These are phyloP conservation scores for Diaporthe capsici DNA, from an alignment of 2,329 filamentous ascomycete genomes.

Conservation along the genomic window DNA sequence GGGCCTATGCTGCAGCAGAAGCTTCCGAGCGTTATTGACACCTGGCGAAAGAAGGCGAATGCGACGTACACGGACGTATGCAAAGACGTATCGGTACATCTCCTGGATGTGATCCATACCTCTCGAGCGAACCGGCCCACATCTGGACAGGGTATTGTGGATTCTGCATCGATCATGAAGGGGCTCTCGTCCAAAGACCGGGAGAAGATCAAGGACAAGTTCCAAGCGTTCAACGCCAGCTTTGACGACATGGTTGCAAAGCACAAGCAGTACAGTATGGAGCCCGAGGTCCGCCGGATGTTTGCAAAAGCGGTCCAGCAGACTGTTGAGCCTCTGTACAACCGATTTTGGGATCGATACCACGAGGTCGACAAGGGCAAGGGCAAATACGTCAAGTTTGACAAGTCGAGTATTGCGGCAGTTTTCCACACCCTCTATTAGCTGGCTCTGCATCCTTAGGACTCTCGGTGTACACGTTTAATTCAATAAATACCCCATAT, in stretches of 20 bases:
- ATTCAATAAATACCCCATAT: slow-evolving; percentile 36
- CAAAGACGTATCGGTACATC: slow-evolving; percentile 86
- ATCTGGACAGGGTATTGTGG: slow-evolving; percentile 77
- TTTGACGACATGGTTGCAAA: slow-evolving; percentile 91
- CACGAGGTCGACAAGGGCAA: slow-evolving; percentile 98
- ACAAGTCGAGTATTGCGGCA: slow-evolving; percentile 84
- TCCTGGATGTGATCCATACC: slow-evolving; percentile 94
- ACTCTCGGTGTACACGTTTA: slow-evolving; percentile 28
- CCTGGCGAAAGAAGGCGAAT: slow-evolving; percentile 89
- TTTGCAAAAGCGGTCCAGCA: slow-evolving; percentile 88
- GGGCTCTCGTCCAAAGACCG: slow-evolving; percentile 90
- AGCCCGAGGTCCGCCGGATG: slow-evolving; percentile 86
- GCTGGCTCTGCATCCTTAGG: slow-evolving; percentile 35
- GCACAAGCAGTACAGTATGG: slow-evolving; percentile 90
- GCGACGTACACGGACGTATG: slow-evolving; percentile 87
- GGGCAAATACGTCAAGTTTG: slow-evolving; percentile 98
- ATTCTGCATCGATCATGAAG: slow-evolving; percentile 88
- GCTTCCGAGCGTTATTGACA: slow-evolving; percentile 75
- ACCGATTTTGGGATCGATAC: slow-evolving; percentile 96
- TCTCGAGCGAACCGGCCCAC: slow-evolving; percentile 79
- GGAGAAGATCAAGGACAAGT: slow-evolving; percentile 97
- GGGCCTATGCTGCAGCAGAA: slow-evolving; percentile 77
- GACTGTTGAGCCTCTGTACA: slow-evolving; percentile 94
- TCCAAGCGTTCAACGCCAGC: slow-evolving; percentile 87
- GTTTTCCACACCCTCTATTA: slow-evolving; percentile 70